Conservation (phyloP, 768 basidiomycete genomes). For the Auricularia cornea region DNA sequence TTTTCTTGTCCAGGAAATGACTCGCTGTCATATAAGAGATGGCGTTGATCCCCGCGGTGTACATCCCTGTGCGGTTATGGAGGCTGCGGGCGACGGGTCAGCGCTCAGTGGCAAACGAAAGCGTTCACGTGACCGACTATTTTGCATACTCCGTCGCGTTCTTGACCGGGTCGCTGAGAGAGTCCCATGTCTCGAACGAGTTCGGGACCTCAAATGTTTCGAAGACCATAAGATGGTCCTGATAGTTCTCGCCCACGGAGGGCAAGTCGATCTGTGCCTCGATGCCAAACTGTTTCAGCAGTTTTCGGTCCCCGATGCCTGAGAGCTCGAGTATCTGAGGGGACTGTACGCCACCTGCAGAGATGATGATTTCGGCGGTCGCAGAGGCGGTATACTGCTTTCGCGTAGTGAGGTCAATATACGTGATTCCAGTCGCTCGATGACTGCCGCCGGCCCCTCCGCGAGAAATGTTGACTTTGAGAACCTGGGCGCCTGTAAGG, state of each 20-base stretch:
- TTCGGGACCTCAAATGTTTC: neutral
- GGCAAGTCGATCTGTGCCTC: constrained; percentile 29
- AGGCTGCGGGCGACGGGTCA: too few species aligned
- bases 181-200: neutral
- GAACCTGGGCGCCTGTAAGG: constrained; percentile 16
- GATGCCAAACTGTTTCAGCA: constrained; percentile 24
- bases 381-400: constrained; percentile 10
- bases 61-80: too few species aligned
- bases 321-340: constrained; percentile 29
- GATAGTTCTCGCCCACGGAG: constrained; percentile 33
- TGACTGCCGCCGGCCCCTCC: neutral
- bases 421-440: constrained; percentile 15
- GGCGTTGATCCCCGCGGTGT: too few species aligned
- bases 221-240: constrained; percentile 5
- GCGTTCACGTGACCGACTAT: neutral
- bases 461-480: neutral
- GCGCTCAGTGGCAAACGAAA: too few species aligned
- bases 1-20: neutral
- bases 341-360: constrained; percentile 15
- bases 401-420: constrained; percentile 3
- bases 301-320: constrained; percentile 26
- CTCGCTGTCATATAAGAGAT: too few species aligned
- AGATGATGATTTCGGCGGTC: constrained; percentile 16
- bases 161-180: neutral
- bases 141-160: neutral